Conservation (phyloP, 371 early-diverging fungal genomes). For the Mortierella sp. region DNA sequence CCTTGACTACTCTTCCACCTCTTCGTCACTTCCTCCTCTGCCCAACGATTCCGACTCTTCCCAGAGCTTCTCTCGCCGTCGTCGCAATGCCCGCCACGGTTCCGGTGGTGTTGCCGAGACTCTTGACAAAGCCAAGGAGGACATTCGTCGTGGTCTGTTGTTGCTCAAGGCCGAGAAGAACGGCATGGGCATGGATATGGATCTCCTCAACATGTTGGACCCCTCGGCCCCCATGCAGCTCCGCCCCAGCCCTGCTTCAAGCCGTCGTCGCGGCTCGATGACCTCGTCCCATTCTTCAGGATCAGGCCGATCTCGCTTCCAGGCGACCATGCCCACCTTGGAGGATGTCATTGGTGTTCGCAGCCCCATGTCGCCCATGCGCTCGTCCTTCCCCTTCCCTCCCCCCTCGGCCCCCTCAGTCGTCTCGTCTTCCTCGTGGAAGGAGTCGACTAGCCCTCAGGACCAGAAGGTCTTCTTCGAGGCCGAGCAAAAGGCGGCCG, state of each 20-base stretch:
- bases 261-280: slow-evolving; percentile 48
- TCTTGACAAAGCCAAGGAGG: slow-evolving; percentile 73
- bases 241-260: slow-evolving; percentile 55
- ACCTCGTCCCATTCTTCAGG: slow-evolving; percentile 48
- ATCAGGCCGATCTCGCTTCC: slow-evolving; percentile 37
- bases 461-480: slow-evolving; percentile 49
- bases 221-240: slow-evolving; percentile 43
- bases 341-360: slow-evolving; percentile 30
- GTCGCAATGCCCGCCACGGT: slow-evolving; percentile 45
- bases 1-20: slow-evolving; percentile 37
- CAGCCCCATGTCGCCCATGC: slow-evolving; percentile 44
- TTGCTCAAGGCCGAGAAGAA: slow-evolving; percentile 58
- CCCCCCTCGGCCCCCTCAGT: slow-evolving; percentile 28
- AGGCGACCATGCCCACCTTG: slow-evolving; percentile 20
- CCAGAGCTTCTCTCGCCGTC: slow-evolving; percentile 41
- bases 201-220: slow-evolving; percentile 60
- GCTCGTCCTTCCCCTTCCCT: slow-evolving; percentile 39
- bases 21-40: slow-evolving; percentile 27
- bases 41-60: slow-evolving; percentile 50
- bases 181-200: slow-evolving; percentile 55
- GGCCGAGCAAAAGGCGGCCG: slow-evolving; percentile 55
- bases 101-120: slow-evolving; percentile 64
- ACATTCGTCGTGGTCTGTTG: slow-evolving; percentile 65
- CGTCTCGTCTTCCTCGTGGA: slow-evolving; percentile 28
- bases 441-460: slow-evolving; percentile 36